These are phyloP conservation scores for Hyphochytrium catenoides DNA, from an alignment of 352 stramenopile species.

Conservation along the genomic window DNA sequence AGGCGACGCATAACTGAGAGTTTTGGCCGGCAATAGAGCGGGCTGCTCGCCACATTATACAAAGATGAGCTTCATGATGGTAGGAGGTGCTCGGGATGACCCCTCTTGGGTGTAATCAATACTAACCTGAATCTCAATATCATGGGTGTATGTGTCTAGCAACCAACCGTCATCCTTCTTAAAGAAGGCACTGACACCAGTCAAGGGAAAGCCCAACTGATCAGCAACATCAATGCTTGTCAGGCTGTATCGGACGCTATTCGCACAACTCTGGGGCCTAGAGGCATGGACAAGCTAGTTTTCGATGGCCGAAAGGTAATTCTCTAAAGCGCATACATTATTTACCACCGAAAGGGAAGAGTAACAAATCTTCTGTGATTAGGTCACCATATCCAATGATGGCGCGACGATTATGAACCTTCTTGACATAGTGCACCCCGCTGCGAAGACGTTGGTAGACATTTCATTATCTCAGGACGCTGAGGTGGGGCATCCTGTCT, in stretches of 20 bases:
- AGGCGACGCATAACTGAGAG: no score
- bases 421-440: constrained; percentile 94
- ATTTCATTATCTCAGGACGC: constrained; percentile 80
- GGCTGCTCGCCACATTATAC: no score
- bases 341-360: background rate
- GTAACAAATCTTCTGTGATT: background rate
- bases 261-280: constrained; percentile 84
- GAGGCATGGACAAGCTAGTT: constrained; percentile 98
- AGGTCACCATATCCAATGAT: constrained; percentile 95
- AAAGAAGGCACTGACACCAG: constrained; percentile 96
- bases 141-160: constrained; percentile 20
- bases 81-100: no score
- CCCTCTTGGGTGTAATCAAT: no score
- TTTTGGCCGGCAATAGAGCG: no score
- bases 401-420: constrained; percentile 96
- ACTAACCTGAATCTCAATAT: no score
- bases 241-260: constrained; percentile 91
- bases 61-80: no score
- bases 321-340: no score
- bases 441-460: constrained; percentile 93
- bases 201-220: constrained; percentile 85
- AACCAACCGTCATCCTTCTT: constrained; percentile 95
- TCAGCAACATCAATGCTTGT: constrained; percentile 68
- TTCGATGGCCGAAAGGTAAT: constrained; percentile 47
- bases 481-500: constrained; percentile 15